Conservation (phyloP, 352 stramenopile species). For the Globisporangium uncinulatum region DNA sequence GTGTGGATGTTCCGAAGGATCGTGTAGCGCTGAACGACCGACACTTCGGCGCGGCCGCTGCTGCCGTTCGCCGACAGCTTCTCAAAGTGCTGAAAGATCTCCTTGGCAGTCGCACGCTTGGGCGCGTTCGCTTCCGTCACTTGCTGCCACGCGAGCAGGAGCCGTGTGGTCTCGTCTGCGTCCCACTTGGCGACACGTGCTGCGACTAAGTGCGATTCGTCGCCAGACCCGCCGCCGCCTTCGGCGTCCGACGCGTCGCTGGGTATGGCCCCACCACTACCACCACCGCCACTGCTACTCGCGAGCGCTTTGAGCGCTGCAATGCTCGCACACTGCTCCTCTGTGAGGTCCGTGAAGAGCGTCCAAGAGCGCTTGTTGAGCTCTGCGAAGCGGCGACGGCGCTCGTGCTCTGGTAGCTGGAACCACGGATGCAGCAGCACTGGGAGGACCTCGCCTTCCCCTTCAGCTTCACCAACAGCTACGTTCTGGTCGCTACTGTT, state of each 20-base stretch:
- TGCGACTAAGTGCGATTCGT: neutral
- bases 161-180: neutral
- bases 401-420: neutral
- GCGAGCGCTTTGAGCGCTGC: neutral
- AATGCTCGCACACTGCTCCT: neutral
- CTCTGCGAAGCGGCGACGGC: neutral
- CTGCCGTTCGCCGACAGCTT: neutral
- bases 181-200: neutral
- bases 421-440: neutral
- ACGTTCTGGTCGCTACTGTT: no score
- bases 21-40: neutral
- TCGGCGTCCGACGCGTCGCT: neutral
- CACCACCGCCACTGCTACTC: no score
- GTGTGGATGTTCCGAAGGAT: conserved; percentile 2
- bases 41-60: conserved; percentile 1
- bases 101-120: neutral
- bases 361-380: conserved; percentile 1
- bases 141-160: conserved; percentile 1
- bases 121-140: neutral
- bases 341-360: neutral
- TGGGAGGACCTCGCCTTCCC: no score
- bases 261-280: no score
- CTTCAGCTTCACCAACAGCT: no score
- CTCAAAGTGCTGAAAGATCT: conserved; percentile 1
- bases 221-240: neutral